Percentiles rank a stretch among this genome's conserved stretches.
Evolutionary conservation across 1,284 basidiomycete species (phyloP).

Genomic region (Schizopora paradoxa): DNA sequence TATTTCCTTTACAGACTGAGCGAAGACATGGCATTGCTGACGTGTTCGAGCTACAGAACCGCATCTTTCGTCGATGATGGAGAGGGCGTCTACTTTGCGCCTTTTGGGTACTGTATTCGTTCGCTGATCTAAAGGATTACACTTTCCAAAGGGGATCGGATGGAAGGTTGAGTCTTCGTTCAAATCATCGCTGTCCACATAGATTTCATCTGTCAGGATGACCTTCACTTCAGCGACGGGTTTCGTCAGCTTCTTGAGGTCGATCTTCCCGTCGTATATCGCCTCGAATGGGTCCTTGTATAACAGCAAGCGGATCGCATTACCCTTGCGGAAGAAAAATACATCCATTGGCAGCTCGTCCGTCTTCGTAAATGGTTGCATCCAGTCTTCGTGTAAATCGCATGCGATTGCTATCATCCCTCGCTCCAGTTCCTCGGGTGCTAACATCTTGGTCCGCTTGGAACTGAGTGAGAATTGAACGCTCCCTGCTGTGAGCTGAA

Average conservation of each 20-base stretch:
- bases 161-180: too few species aligned
- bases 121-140: too few species aligned
- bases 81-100: too few species aligned
- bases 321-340: slow-evolving; percentile 10
- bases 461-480: too few species aligned
- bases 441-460: too few species aligned
- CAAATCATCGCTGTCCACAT: slow-evolving; percentile 6
- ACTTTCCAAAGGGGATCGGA: too few species aligned
- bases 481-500: slow-evolving; percentile 32
- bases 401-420: slow-evolving; percentile 25
- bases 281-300: slow-evolving; percentile 2
- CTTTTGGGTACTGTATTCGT: too few species aligned
- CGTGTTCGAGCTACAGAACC: too few species aligned
- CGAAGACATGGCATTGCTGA: too few species aligned
- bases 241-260: too few species aligned
- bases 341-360: slow-evolving; percentile 16
- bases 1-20: too few species aligned
- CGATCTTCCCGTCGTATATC: background rate
- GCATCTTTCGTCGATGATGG: too few species aligned
- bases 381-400: slow-evolving; percentile 24
- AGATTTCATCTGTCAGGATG: slow-evolving; percentile 2
- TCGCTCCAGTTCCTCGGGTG: slow-evolving; percentile 21
- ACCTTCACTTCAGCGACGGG: background rate
- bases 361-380: slow-evolving; percentile 28
- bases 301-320: background rate